Evolutionary conservation across 371 early-diverging fungal species (phyloP).

Genomic region (Mucor indicus): DNA sequence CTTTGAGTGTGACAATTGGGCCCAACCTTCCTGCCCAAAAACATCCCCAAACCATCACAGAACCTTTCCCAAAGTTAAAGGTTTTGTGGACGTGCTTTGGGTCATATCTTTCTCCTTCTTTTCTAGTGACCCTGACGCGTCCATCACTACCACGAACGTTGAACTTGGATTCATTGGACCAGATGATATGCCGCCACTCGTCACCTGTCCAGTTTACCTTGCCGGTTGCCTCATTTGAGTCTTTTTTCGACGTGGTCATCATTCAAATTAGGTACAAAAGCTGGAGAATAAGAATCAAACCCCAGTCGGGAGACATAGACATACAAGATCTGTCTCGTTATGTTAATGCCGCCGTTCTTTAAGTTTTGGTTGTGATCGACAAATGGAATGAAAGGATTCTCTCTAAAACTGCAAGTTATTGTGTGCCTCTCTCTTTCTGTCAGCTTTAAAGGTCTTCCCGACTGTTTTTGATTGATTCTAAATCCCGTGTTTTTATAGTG

Average conservation of each 20-base stretch:
- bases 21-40: slow-evolving; percentile 5
- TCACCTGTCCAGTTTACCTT: slow-evolving; percentile 6
- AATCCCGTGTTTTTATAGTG: background rate
- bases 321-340: background rate
- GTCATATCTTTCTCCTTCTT: background rate
- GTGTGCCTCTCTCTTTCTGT: slow-evolving; percentile 2
- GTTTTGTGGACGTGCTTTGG: background rate
- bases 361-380: background rate
- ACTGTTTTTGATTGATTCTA: background rate
- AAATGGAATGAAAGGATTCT: background rate
- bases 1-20: background rate
- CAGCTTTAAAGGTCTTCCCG: slow-evolving; percentile 1
- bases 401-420: background rate
- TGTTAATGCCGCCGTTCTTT: background rate
- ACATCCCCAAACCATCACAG: slow-evolving; percentile 8
- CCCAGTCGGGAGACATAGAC: too few species aligned
- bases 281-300: too few species aligned
- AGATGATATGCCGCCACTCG: slow-evolving; percentile 5
- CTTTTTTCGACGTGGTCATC: too few species aligned
- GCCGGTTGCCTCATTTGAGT: background rate
- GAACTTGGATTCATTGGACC: slow-evolving; percentile 11
- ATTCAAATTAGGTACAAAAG: too few species aligned
- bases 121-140: background rate
- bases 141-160: background rate
- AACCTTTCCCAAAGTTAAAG: background rate